Evolutionary conservation across 2,329 filamentous ascomycete species (phyloP).

Genomic region (Aspergillus hortae): DNA sequence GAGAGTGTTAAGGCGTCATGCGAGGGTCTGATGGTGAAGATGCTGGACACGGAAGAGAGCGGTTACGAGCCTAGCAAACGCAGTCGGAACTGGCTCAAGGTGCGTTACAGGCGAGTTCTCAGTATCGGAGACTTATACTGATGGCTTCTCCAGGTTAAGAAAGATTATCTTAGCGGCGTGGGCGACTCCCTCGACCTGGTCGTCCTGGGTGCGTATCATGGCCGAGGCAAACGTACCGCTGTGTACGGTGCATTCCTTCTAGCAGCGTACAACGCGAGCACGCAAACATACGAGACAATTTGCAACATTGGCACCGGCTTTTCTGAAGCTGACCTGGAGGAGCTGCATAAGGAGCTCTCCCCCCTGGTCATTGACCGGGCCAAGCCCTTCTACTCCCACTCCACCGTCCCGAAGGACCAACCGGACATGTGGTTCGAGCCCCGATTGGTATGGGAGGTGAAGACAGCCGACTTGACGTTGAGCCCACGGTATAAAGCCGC

Average conservation of each 20-base stretch:
- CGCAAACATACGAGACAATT: conserved; percentile 85
- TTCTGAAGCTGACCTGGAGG: conserved; percentile 87
- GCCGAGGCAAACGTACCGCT: conserved; percentile 90
- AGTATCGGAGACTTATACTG: conserved; percentile 1
- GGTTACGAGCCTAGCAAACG: conserved; percentile 95
- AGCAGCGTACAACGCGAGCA: conserved; percentile 80
- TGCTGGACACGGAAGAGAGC: conserved; percentile 89
- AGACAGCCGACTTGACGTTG: conserved; percentile 90
- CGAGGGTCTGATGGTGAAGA: conserved; percentile 98
- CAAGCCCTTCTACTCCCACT: conserved; percentile 93
- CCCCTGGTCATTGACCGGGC: conserved; percentile 79
- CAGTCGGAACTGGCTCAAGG: conserved; percentile 97
- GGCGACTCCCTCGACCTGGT: conserved; percentile 96
- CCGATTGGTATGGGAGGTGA: conserved; percentile 92
- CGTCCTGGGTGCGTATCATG: conserved; percentile 89
- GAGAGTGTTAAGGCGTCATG: conserved; percentile 94
- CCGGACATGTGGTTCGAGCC: conserved; percentile 99
- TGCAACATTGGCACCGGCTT: conserved; percentile 99
- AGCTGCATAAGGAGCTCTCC: conserved; percentile 72
- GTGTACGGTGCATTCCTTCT: conserved; percentile 95
- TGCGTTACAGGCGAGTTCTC: conserved; percentile 34
- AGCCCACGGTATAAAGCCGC: conserved; percentile 93
- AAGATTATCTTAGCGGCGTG: conserved; percentile 90
- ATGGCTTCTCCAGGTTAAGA: conserved; percentile 67
- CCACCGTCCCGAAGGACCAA: conserved; percentile 79